A percentile compares a stretch with the other conserved stretches of the same genome.
These are phyloP conservation scores for Scutellaria galericulata DNA, from an alignment of 257 asterid genomes.

Conservation along the genomic window DNA sequence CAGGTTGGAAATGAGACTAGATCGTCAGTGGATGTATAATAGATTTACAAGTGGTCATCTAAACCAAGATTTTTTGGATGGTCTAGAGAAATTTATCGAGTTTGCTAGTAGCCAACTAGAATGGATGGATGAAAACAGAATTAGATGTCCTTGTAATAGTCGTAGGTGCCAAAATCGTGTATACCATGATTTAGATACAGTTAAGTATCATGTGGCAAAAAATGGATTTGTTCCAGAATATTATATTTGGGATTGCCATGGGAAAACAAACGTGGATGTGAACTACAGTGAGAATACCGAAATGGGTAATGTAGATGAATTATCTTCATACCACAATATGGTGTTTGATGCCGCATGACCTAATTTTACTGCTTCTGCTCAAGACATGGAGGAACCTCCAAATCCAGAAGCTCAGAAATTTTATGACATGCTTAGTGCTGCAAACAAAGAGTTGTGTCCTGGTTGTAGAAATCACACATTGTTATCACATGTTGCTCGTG, in stretches of 20 bases:
- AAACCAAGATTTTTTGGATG: not conserved
- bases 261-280: not conserved
- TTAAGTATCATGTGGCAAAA: not conserved
- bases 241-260: not conserved
- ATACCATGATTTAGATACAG: not conserved
- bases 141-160: not conserved
- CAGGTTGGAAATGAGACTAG: not conserved
- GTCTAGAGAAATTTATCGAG: not conserved
- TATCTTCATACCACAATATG: too few relatives aligned
- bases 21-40: conserved; percentile 9
- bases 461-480: not conserved
- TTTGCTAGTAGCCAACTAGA: not conserved
- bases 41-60: not conserved
- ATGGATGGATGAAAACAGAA: not conserved
- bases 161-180: not conserved
- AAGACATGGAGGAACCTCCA: not conserved
- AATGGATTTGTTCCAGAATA: not conserved
- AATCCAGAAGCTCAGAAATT: not conserved
- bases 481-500: not conserved
- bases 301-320: too few relatives aligned
- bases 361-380: not conserved
- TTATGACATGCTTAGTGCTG: not conserved
- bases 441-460: not conserved
- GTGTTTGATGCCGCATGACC: not conserved
- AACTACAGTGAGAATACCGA: not conserved